Conservation (phyloP, 768 basidiomycete genomes). For the Serendipita sp. region DNA sequence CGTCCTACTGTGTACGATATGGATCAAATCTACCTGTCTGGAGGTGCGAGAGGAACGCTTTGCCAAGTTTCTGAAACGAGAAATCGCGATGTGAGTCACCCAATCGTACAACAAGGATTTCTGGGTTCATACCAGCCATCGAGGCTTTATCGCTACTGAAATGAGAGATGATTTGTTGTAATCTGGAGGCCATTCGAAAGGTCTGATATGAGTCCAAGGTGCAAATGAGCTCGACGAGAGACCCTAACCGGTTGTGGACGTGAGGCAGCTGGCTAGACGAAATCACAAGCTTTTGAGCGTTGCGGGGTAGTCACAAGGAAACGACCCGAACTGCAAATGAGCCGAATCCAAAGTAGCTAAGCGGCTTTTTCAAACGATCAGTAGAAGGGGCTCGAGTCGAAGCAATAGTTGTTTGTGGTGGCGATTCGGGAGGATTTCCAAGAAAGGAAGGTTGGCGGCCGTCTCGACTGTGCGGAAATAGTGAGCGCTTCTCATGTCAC, state of each 20-base stretch:
- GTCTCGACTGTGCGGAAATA: no score
- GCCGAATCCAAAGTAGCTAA: no score
- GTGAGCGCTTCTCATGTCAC: no score
- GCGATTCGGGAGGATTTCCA: no score
- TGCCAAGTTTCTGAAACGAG: conserved; percentile 32
- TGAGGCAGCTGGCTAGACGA: background rate
- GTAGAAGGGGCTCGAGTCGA: no score
- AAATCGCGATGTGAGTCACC: background rate
- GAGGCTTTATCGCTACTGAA: background rate
- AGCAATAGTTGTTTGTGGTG: no score
- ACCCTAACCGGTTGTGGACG: background rate
- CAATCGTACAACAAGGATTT: background rate
- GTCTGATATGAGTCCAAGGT: conserved; percentile 1
- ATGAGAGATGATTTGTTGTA: conserved; percentile 12
- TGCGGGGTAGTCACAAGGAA: background rate
- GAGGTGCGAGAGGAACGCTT: conserved; percentile 64
- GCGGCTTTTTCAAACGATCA: no score
- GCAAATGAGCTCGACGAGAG: background rate
- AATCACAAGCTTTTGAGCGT: background rate
- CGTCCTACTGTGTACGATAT: conserved; percentile 7
- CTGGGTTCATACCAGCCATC: conserved; percentile 3
- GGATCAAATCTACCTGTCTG: conserved; percentile 45
- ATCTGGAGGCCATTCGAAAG: conserved; percentile 10
- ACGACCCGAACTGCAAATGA: no score
- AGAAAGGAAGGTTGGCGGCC: no score